A percentile compares a stretch with the other conserved stretches of the same genome.
phyloP scores from a whole-genome alignment of 192 early-diverging fungal species.

The Coemansia sp. region DNA sequence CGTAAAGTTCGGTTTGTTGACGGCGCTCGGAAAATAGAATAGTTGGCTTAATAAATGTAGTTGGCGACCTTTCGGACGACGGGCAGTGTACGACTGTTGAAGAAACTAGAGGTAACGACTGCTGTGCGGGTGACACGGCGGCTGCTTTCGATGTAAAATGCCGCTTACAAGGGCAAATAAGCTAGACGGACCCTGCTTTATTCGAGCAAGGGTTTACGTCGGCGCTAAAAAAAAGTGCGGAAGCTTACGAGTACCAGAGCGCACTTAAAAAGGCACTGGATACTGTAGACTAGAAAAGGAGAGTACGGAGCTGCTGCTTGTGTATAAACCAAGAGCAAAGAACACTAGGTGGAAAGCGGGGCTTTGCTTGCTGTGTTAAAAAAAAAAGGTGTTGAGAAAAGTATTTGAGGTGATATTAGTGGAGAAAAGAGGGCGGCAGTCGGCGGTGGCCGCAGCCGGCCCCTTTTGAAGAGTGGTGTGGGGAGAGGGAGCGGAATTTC shows the following conservation, averaged over 20 bases:
- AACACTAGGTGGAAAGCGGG: background rate
- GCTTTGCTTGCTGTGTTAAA: background rate
- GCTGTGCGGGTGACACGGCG: conserved; percentile 40
- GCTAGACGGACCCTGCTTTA: conserved; percentile 8
- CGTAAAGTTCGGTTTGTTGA: background rate
- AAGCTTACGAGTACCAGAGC: background rate
- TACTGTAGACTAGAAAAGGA: background rate
- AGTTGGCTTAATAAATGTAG: conserved; percentile 5
- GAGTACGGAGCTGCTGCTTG: background rate
- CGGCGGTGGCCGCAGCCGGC: conserved; percentile 16
- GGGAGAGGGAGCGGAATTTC: background rate
- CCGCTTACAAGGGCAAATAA: conserved; percentile 15
- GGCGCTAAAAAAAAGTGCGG: background rate
- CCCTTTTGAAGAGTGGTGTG: background rate
- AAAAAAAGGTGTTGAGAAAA: conserved; percentile 14
- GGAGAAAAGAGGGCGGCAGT: conserved; percentile 6
- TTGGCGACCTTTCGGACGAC: conserved; percentile 5
- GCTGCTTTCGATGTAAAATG: conserved; percentile 2
- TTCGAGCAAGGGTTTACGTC: conserved; percentile 7
- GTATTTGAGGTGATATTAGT: background rate
- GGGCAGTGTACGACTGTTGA: conserved; percentile 22
- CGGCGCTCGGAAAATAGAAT: conserved; percentile 12
- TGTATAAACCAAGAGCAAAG: background rate
- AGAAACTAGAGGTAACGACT: conserved; percentile 32
- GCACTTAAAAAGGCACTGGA: conserved; percentile 9